Conservation (phyloP, 192 early-diverging fungal species). For the Obelidium mucronatum region DNA sequence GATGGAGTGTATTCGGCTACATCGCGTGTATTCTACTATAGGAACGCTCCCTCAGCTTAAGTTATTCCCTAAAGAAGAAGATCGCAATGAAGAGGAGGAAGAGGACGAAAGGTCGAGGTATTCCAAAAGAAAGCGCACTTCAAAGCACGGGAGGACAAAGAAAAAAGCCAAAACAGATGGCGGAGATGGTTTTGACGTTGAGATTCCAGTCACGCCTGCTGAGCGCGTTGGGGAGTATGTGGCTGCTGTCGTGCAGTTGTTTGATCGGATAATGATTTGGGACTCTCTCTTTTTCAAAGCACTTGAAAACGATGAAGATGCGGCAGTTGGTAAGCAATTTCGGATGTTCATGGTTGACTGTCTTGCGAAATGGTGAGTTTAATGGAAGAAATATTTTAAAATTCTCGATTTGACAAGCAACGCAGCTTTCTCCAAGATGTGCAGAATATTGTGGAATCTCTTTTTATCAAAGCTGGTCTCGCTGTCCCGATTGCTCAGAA, state of each 20-base stretch:
- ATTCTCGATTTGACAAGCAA: background rate
- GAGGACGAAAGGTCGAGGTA: background rate
- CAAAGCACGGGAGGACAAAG: background rate
- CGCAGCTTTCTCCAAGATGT: background rate
- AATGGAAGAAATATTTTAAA: background rate
- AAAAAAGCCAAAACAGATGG: background rate
- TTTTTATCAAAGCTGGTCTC: slow-evolving; percentile 6
- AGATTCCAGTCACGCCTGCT: background rate
- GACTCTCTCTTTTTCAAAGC: slow-evolving; percentile 2
- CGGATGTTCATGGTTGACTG: slow-evolving; percentile 17
- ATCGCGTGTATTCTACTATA: background rate
- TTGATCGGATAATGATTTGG: slow-evolving; percentile 32
- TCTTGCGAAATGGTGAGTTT: slow-evolving; percentile 1
- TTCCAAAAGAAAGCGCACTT: background rate
- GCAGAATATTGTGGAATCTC: slow-evolving; percentile 3
- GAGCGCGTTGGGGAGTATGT: background rate
- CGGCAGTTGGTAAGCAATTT: slow-evolving; percentile 7
- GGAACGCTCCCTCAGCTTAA: background rate
- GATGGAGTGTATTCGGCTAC: slow-evolving; percentile 5
- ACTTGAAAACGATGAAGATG: slow-evolving; percentile 3
- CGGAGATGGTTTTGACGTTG: background rate
- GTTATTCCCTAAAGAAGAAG: background rate
- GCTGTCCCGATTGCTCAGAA: background rate
- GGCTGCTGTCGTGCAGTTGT: background rate
- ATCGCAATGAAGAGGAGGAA: background rate